A percentile compares a stretch with the other conserved stretches of the same genome.
phyloP scores from a whole-genome alignment of 2,329 filamentous ascomycete species.

The Colletotrichum tropicicola region DNA sequence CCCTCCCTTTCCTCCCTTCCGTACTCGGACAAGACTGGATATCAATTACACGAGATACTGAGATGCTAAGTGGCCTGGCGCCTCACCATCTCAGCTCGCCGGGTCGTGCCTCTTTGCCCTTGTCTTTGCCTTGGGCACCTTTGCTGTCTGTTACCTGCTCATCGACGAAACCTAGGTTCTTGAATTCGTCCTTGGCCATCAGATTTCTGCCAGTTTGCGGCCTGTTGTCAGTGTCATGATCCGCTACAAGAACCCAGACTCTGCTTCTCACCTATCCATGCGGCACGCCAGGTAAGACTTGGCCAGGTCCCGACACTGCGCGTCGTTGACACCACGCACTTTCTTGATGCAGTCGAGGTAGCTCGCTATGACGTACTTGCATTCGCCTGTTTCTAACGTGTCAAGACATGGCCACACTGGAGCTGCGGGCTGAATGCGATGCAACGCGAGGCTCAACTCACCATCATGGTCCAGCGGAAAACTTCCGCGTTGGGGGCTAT shows the following conservation, averaged over 20 bases:
- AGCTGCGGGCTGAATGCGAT: no score
- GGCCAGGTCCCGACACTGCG: conserved; percentile 84
- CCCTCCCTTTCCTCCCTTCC: no score
- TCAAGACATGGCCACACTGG: conserved; percentile 4
- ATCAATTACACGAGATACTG: no score
- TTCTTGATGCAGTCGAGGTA: conserved; percentile 91
- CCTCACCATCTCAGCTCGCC: conserved; percentile 46
- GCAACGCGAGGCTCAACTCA: conserved; percentile 41
- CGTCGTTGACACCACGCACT: conserved; percentile 83
- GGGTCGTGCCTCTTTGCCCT: conserved; percentile 8
- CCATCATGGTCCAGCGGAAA: conserved; percentile 97
- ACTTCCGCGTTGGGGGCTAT: conserved; percentile 86
- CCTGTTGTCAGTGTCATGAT: background rate
- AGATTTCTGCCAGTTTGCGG: conserved; percentile 80
- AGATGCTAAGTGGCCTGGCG: background rate
- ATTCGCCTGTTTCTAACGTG: conserved; percentile 74
- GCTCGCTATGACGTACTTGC: conserved; percentile 84
- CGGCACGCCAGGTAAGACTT: conserved; percentile 91
- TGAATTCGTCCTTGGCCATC: conserved; percentile 96
- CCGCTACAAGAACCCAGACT: background rate
- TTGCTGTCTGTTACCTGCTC: conserved; percentile 29
- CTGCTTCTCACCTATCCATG: conserved; percentile 83
- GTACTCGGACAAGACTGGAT: no score
- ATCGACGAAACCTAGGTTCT: conserved; percentile 82
- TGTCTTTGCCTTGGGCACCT: background rate